A percentile compares a stretch with the other conserved stretches of the same genome.
Evolutionary conservation across 2,329 filamentous ascomycete genomes (phyloP).

Genomic region (Hypoxylon rubiginosum): DNA sequence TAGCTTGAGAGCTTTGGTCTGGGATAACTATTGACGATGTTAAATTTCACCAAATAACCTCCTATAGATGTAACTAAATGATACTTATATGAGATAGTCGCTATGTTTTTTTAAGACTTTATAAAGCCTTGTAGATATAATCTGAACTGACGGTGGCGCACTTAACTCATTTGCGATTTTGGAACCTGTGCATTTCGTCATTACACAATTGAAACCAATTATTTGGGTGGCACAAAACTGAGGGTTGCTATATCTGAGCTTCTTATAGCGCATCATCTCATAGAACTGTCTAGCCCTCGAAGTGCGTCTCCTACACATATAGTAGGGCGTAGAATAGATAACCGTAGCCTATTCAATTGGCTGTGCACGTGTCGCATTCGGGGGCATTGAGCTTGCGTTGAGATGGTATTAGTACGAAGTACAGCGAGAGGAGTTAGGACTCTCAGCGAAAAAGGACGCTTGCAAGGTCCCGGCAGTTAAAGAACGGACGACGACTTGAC

Average conservation of each 20-base stretch:
- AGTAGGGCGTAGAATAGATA: not conserved
- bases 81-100: not conserved
- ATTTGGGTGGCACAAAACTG: no score
- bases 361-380: slow-evolving; percentile 3
- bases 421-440: slow-evolving; percentile 4
- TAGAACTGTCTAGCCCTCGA: not conserved
- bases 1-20: not conserved
- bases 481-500: slow-evolving; percentile 10
- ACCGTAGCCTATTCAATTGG: slow-evolving; percentile 18
- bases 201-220: no score
- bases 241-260: not conserved
- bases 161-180: no score
- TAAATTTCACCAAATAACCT: not conserved
- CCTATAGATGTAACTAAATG: not conserved
- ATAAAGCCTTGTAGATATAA: no score
- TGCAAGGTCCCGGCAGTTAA: slow-evolving; percentile 23
- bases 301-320: not conserved
- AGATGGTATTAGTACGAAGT: slow-evolving; percentile 13
- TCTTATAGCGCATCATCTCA: not conserved
- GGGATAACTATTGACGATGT: not conserved
- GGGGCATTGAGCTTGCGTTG: slow-evolving; percentile 7
- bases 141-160: no score
- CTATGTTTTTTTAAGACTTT: no score
- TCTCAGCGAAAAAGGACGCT: not conserved
- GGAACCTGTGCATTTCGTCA: no score